Evolutionary conservation across 805 yeast genomes (phyloP).

Genomic region (Candida nitratophila): DNA sequence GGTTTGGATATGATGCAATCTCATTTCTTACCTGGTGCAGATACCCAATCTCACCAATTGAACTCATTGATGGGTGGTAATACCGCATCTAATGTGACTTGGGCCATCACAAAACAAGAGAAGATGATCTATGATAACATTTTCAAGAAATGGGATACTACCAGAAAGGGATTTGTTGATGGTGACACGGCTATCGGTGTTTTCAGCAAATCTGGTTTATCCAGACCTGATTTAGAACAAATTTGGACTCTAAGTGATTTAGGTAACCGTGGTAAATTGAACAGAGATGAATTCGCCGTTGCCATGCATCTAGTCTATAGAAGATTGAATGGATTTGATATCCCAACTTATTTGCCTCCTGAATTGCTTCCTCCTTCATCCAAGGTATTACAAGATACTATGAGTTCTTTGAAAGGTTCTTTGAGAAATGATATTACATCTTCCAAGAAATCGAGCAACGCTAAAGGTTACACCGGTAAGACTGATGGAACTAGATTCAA

Average conservation of each 20-base stretch:
- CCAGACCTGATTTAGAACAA: constrained; percentile 76
- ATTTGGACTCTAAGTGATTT: constrained; percentile 90
- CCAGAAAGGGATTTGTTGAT: constrained; percentile 59
- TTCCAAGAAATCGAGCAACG: constrained; percentile 9
- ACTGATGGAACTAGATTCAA: constrained; percentile 55
- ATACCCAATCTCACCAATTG: constrained; percentile 19
- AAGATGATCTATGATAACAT: constrained; percentile 80
- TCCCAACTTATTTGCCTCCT: constrained; percentile 79
- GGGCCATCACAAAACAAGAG: constrained; percentile 86
- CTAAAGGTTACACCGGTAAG: constrained; percentile 23
- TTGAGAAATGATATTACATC: constrained; percentile 33
- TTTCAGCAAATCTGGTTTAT: constrained; percentile 85
- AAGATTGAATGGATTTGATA: constrained; percentile 78
- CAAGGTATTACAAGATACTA: constrained; percentile 62
- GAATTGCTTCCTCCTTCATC: constrained; percentile 86
- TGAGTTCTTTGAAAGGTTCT: constrained; percentile 62
- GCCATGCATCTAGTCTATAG: constrained; percentile 97
- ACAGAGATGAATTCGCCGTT: constrained; percentile 86
- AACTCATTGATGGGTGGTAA: constrained; percentile 24
- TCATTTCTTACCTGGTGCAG: constrained; percentile 55
- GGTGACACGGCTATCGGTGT: constrained; percentile 81
- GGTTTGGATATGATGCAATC: constrained; percentile 61
- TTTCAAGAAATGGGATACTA: constrained; percentile 79
- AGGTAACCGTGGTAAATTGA: constrained; percentile 73
- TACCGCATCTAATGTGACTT: constrained; percentile 48